Evolutionary conservation across 345 rosid species (phyloP).

Genomic region (Trapa bicornis): DNA sequence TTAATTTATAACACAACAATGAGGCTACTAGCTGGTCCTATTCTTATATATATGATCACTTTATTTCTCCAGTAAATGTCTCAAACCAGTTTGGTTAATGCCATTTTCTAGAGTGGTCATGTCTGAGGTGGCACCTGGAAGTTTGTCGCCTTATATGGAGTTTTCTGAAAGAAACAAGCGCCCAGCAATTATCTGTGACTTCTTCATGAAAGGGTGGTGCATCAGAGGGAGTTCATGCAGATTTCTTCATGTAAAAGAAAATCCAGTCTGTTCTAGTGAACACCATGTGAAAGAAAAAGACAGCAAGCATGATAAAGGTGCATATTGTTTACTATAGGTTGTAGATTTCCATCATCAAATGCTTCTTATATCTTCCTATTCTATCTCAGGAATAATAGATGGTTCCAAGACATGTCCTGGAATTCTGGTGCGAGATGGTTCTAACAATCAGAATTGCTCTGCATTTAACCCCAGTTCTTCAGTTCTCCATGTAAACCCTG

Average conservation of each 20-base stretch:
- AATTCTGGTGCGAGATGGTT: slow-evolving; percentile 13
- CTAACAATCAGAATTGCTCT: slow-evolving; percentile 19
- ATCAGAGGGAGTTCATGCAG: slow-evolving; percentile 57
- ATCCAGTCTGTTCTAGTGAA: slow-evolving; percentile 12
- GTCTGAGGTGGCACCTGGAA: slow-evolving; percentile 21
- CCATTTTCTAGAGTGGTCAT: slow-evolving; percentile 38
- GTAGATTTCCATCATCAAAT: slow-evolving; percentile 9
- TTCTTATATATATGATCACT: not conserved
- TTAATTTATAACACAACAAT: slow-evolving; percentile 7
- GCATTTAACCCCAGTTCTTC: slow-evolving; percentile 17
- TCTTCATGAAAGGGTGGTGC: slow-evolving; percentile 83
- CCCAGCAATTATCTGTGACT: slow-evolving; percentile 43
- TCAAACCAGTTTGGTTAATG: slow-evolving; percentile 18
- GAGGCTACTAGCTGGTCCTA: not conserved
- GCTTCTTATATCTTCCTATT: slow-evolving; percentile 19
- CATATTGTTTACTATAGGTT: slow-evolving; percentile 9
- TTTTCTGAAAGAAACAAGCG: slow-evolving; percentile 32
- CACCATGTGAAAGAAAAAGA: slow-evolving; percentile 20
- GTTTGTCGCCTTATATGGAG: slow-evolving; percentile 25
- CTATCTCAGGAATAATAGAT: slow-evolving; percentile 31
- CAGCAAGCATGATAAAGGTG: slow-evolving; percentile 45
- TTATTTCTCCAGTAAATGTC: not conserved
- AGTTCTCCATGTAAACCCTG: slow-evolving; percentile 13
- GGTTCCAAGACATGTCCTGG: slow-evolving; percentile 15
- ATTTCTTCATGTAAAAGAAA: slow-evolving; percentile 57